These are phyloP conservation scores for Arthrobotrys sinensis DNA, from an alignment of 2,329 filamentous ascomycete species.

Conservation along the genomic window DNA sequence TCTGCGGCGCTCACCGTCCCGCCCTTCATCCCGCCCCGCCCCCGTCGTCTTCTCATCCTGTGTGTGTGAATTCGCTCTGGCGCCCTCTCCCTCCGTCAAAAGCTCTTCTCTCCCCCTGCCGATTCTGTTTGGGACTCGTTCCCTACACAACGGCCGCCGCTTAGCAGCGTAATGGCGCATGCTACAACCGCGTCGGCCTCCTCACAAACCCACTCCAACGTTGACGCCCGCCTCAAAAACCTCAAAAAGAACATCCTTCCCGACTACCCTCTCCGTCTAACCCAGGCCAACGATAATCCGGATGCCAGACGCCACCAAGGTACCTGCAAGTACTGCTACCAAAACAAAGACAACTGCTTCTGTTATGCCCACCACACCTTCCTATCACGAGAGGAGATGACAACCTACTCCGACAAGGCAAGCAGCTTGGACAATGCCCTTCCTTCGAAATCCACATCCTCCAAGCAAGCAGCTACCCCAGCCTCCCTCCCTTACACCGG, in stretches of 20 bases:
- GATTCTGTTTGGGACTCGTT: slow-evolving; percentile 27
- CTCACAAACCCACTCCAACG: slow-evolving; percentile 44
- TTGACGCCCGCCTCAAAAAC: slow-evolving; percentile 56
- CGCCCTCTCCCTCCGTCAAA: slow-evolving; percentile 14
- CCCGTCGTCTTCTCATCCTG: slow-evolving; percentile 10
- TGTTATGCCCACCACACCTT: slow-evolving; percentile 61
- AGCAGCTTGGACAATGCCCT: slow-evolving; percentile 36
- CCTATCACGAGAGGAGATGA: slow-evolving; percentile 59
- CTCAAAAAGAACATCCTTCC: slow-evolving; percentile 60
- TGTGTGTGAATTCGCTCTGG: slow-evolving; percentile 9
- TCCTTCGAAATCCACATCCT: slow-evolving; percentile 33
- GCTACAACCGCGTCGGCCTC: slow-evolving; percentile 61
- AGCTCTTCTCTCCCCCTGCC: slow-evolving; percentile 17
- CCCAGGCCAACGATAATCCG: slow-evolving; percentile 44
- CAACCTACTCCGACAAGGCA: slow-evolving; percentile 55
- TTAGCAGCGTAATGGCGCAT: slow-evolving; percentile 61
- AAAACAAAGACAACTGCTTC: slow-evolving; percentile 58
- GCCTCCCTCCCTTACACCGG: slow-evolving; percentile 17
- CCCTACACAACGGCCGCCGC: slow-evolving; percentile 50
- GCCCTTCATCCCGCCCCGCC: background rate
- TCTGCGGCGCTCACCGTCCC: slow-evolving; percentile 4
- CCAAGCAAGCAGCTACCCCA: slow-evolving; percentile 17
- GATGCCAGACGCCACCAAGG: slow-evolving; percentile 46
- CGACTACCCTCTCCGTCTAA: slow-evolving; percentile 58
- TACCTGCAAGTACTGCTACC: slow-evolving; percentile 55